Base-by-base conservation (phyloP, 1,139 yeast genomes). In the Yamadazyma epiphylla region DNA sequence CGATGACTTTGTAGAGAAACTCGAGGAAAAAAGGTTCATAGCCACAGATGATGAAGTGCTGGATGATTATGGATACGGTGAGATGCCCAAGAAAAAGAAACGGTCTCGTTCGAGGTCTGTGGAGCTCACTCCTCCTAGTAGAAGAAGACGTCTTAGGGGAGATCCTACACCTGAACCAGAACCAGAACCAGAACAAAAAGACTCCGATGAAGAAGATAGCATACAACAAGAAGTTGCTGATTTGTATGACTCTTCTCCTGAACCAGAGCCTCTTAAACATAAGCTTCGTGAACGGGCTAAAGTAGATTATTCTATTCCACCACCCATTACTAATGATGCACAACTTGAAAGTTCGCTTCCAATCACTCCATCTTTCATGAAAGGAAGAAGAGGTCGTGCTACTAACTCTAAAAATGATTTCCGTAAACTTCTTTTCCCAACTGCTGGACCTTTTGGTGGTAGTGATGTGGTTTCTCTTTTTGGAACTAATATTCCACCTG, bases 371-470 rank as follows among this genome's bases (percentile, higher is more conserved):
- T 38, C 47, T 10, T 33, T 33, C 23, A 28, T 23, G 8, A 29
- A 36, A 15, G 37, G 32, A 10, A 48, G 53, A 38, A 52, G 64
- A 15, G 52, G 64, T n/a, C 53, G 55, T 31, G 50, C 59, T 5
- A 46, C 59, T 4, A 49, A 54, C n/a, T 48, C 43, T 21, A 74
- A 67, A 43, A 66, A 63, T 27, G 71, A 72, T 22, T 63, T 60
- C 38, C 54, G 83, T 29, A 71, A 84, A 47, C 70, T 91, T 25
- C 59, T 87, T 27, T 86, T 82, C 47, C 95, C 96, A n/a, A 87
- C 95, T 0, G 86, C 88, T n/a, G 96, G 97, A 1, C 95, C 97
- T 2, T 91, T 91, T 64, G 96, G 96, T 16, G 97, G 97, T 19
- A 80, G 88, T 41, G 95, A 87, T 50, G 86, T 82, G 1, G 69